Evolutionary conservation across 345 rosid species (phyloP), one percentile per base, ranked within the genome.

Genomic region (Lenwebbia sp.): DNA sequence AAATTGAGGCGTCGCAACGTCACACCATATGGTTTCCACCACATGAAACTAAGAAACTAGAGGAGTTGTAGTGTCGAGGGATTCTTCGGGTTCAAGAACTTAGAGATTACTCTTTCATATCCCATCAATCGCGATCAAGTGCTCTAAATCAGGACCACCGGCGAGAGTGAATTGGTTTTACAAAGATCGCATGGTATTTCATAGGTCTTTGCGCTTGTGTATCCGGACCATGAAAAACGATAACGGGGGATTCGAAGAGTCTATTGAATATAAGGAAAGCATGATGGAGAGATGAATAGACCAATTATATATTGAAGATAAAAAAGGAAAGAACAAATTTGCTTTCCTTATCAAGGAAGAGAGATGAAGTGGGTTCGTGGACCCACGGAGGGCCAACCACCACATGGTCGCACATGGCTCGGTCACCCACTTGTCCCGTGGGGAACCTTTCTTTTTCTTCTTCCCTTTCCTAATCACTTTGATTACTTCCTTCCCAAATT

Each of bases 361-460:
- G 85, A 85, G 91, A 58, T 70, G 87, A 88, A 85, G 91, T 88
- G 91, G 90, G 65, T 40, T 85, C 2, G 87, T 82, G 92, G 92
- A 50, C 87, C 92, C 88, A 55, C 54, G 54, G 84, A 37, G 86
- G 87, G 76, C 86, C 89, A 89, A 89, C 91, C 58, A 89, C 92
- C 91, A 90, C 89, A 89, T 89, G 92, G 54, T 22, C 25, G 92
- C 92, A 90, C 92, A 90, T 90, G 92, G 89, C 78, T 82, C 55
- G 75, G 82, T 83, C 84, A 85, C 87, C 92, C 91, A 88, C 88
- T 89, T 89, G 91, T 88, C 88, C 57, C 52, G 52, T 50, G 13
- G 62, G 74, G 74, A 60, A 83, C 57, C 85, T 52, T 82, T 49
- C 58, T 76, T 44, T 41, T 62, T 15, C 57, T 57, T 85, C 62